These are phyloP conservation scores for Stylonectria norvegica DNA, from an alignment of 2,329 filamentous ascomycete species.

Conservation along the genomic window DNA sequence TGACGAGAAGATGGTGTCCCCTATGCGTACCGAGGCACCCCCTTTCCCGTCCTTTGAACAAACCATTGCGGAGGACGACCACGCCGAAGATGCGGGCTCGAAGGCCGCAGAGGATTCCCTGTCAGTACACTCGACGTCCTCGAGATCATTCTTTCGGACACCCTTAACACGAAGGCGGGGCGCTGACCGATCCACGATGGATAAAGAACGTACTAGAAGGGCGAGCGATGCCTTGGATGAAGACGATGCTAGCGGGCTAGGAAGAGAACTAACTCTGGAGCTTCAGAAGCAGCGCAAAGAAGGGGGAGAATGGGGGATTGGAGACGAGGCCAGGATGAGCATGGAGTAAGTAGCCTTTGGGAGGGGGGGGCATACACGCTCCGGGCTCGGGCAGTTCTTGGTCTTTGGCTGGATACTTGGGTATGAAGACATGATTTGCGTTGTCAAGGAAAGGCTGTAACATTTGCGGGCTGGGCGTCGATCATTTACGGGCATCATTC, in stretches of 20 bases:
- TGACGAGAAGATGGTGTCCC: conserved; percentile 37
- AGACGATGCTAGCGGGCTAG: conserved; percentile 40
- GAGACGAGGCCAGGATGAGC: conserved; percentile 81
- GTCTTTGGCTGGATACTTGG: background rate
- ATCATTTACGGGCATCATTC: no score
- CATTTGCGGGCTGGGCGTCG: no score
- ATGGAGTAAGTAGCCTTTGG: conserved; percentile 49
- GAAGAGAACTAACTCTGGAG: conserved; percentile 47
- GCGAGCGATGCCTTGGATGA: conserved; percentile 42
- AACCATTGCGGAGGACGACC: conserved; percentile 24
- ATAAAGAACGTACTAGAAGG: conserved; percentile 38
- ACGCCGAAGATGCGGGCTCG: conserved; percentile 24
- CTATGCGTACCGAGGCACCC: conserved; percentile 24
- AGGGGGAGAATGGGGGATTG: conserved; percentile 69
- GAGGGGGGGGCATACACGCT: background rate
- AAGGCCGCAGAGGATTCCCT: conserved; percentile 40
- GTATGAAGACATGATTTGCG: background rate
- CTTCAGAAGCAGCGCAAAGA: conserved; percentile 52
- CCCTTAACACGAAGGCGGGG: conserved; percentile 39
- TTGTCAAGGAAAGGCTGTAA: no score
- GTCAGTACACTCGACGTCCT: conserved; percentile 48
- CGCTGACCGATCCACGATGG: conserved; percentile 34
- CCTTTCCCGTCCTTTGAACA: conserved; percentile 18
- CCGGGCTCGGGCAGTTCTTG: background rate
- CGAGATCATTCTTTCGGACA: conserved; percentile 43